phyloP scores from a whole-genome alignment of 495 filamentous ascomycete genomes.

The Corynascus novoguineensis region DNA sequence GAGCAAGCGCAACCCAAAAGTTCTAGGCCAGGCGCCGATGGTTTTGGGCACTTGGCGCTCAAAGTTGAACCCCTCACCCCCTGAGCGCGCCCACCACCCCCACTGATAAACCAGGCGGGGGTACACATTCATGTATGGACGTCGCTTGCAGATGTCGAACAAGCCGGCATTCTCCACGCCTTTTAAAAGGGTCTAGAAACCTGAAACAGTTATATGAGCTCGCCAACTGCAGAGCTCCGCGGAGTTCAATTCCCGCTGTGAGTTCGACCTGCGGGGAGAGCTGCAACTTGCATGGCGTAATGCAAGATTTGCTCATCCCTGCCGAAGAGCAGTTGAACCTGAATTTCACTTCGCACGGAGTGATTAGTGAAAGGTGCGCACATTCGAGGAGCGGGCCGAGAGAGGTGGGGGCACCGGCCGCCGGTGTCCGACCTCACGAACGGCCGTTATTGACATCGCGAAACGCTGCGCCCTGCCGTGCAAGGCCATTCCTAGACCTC shows the following conservation, averaged over 20 bases:
- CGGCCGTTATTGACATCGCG: neutral
- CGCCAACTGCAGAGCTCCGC: neutral
- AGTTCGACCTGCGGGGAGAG: neutral
- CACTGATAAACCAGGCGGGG: neutral
- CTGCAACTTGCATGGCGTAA: neutral
- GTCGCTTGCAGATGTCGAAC: no score
- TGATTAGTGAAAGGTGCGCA: neutral
- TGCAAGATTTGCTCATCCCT: neutral
- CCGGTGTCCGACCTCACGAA: neutral
- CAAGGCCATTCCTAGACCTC: neutral
- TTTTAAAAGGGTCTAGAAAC: no score
- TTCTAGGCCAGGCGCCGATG: neutral
- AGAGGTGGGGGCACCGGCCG: neutral
- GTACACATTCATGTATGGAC: no score
- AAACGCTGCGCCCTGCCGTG: no score
- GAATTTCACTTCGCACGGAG: no score
- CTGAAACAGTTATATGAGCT: neutral
- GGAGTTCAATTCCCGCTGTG: conserved; percentile 3
- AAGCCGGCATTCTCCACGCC: no score
- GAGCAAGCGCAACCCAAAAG: neutral
- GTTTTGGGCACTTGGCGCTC: neutral
- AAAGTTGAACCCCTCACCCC: neutral
- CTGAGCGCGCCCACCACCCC: neutral
- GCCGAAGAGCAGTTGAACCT: no score
- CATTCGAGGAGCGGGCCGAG: neutral